Base-by-base conservation (phyloP, 805 yeast genomes). In the Candida nanaspora region DNA sequence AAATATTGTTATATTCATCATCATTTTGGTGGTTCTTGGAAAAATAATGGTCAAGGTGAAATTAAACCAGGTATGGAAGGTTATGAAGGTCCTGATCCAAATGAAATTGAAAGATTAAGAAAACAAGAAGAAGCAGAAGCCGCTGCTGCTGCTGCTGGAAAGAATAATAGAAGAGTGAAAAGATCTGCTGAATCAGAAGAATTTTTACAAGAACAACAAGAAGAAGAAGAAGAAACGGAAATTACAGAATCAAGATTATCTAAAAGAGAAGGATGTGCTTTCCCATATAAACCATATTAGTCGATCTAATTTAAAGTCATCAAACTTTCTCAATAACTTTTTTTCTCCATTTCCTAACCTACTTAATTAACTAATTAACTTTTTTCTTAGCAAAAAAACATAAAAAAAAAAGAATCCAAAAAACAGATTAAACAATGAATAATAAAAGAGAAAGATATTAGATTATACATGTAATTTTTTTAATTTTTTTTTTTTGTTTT, bases 11-110 rank as follows among this genome's bases (percentile, higher is more conserved):
- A 60, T 33, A 58, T 59, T 29, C 48, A 44, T 41, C 66, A 61
- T 42, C 56, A 56, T 32, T 61, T 61, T 43, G 66, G 64, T 47
- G 65, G 66, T 39, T 58, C 64, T 33, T 59, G 62, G 64, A 59
- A 59, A 43, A 58, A 56, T 35, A 53, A 57, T 41, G 63, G 63
- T 46, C 49, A 54, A 44, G 63, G 65, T 67, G 55, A 59, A 55
- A 45, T 56, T 41, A 60, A 60, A 39, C 56, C 60, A 14, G 57
- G 53, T 37, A 53, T 50, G 46, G 60, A 51, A 39, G 51, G 53
- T 18, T 41, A 38, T 34, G 56, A 51, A 28, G 55, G 55, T 25
- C 48, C 47, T 22, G 55, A 46, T 32, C 51, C 53, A n/a, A 33
- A 4, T 16, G 52, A 53, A 18, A 38, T 45, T 20, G 56, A 50